These are phyloP conservation scores for Phytophthora multivora DNA, from an alignment of 352 stramenopile species.

Conservation along the genomic window DNA sequence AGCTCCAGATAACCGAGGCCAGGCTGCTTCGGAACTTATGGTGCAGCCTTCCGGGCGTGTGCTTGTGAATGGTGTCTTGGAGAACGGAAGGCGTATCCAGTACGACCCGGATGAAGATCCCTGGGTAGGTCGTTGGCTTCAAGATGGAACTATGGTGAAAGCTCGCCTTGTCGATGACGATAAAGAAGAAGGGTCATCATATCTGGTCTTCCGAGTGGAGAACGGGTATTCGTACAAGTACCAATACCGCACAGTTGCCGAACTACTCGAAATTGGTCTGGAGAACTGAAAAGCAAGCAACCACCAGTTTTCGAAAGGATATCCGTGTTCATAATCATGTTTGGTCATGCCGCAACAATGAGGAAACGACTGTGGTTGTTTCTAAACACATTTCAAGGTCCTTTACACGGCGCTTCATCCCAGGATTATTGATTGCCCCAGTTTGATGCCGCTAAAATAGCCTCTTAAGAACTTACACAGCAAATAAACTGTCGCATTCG, in stretches of 20 bases:
- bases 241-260: constrained; percentile 31
- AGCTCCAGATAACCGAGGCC: constrained; percentile 76
- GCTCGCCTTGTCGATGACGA: constrained; percentile 44
- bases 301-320: too few relatives aligned
- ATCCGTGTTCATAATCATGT: too few relatives aligned
- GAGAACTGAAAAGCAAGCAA: constrained; percentile 11
- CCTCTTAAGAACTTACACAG: not conserved
- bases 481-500: constrained; percentile 18
- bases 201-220: constrained; percentile 67
- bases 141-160: constrained; percentile 70
- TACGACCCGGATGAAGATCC: constrained; percentile 47
- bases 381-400: too few relatives aligned
- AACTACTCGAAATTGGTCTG: constrained; percentile 40
- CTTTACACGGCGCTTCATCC: too few relatives aligned
- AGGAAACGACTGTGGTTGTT: too few relatives aligned
- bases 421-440: too few relatives aligned
- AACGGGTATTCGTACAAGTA: constrained; percentile 74
- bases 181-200: constrained; percentile 29
- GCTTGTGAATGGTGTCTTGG: constrained; percentile 59
- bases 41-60: constrained; percentile 58
- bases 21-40: constrained; percentile 77
- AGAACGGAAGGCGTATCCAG: constrained; percentile 48
- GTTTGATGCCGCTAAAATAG: constrained; percentile 28
- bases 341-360: too few relatives aligned
- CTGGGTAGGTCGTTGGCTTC: constrained; percentile 52